Conservation (phyloP, 108 stramenopile species). For the Cyclotella kingstonii region DNA sequence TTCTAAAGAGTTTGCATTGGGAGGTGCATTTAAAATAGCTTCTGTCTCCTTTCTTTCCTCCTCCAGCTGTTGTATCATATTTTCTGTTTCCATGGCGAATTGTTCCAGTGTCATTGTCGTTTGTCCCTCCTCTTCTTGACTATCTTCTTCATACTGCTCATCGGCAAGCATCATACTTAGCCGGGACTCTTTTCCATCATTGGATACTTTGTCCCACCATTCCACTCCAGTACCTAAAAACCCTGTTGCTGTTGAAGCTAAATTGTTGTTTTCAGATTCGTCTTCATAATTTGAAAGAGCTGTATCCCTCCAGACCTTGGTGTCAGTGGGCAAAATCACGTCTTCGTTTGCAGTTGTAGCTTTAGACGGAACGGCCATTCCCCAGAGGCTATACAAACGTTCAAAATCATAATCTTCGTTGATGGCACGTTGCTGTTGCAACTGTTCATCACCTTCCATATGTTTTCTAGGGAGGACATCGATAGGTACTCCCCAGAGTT, state of each 20-base stretch:
- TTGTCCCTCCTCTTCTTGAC: constrained; percentile 26
- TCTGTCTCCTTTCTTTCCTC: constrained; percentile 79
- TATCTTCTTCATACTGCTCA: constrained; percentile 54
- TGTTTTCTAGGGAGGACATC: constrained; percentile 25
- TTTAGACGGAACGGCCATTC: constrained; percentile 17
- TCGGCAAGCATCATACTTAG: constrained; percentile 62
- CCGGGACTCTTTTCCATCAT: constrained; percentile 56
- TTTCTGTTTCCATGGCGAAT: constrained; percentile 63
- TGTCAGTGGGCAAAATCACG: constrained; percentile 8
- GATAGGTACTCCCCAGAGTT: constrained; percentile 56
- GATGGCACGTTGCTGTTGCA: constrained; percentile 13
- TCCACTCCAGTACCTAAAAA: constrained; percentile 25
- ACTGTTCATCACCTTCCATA: constrained; percentile 17
- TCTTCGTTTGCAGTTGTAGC: constrained; percentile 16
- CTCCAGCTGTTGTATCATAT: constrained; percentile 54
- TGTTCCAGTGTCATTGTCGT: constrained; percentile 55
- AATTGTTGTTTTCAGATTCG: not conserved
- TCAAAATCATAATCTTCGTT: constrained; percentile 46
- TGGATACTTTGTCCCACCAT: constrained; percentile 56
- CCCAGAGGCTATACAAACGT: constrained; percentile 51
- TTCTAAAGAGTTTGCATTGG: constrained; percentile 54
- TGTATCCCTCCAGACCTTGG: constrained; percentile 41
- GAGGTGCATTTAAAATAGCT: constrained; percentile 79
- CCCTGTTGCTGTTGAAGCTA: not conserved
- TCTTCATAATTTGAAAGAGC: not conserved